Evolutionary conservation across 495 filamentous ascomycete genomes (phyloP).

Genomic region (Penicillium bovifimosum): DNA sequence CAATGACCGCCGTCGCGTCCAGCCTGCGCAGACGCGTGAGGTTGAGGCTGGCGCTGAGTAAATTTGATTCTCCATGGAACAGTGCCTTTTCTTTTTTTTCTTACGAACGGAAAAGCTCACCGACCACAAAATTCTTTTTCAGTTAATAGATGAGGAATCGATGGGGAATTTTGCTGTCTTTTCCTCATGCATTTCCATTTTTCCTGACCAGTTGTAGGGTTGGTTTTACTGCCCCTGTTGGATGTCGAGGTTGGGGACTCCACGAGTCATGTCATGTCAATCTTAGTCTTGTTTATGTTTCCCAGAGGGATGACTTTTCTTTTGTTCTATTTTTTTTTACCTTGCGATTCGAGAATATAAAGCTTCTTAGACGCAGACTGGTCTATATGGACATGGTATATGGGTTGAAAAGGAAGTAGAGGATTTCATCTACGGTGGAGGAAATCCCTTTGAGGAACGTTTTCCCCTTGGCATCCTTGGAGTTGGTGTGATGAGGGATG

Average conservation of each 20-base stretch:
- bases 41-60: slow-evolving; percentile 30
- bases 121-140: slow-evolving; percentile 24
- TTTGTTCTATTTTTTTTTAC: slow-evolving; percentile 12
- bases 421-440: too few species aligned
- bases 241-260: slow-evolving; percentile 22
- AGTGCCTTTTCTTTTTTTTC: slow-evolving; percentile 20
- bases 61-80: slow-evolving; percentile 20
- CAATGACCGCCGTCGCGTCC: slow-evolving; percentile 34
- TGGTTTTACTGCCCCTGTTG: slow-evolving; percentile 22
- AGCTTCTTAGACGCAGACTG: slow-evolving; percentile 13
- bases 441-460: too few species aligned
- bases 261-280: slow-evolving; percentile 38
- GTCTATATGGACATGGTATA: too few species aligned
- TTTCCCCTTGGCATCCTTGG: too few species aligned
- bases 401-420: too few species aligned
- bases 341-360: slow-evolving; percentile 21
- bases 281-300: slow-evolving; percentile 23
- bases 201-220: slow-evolving; percentile 22
- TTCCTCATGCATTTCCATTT: slow-evolving; percentile 20
- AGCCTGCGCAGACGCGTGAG: slow-evolving; percentile 28
- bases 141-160: slow-evolving; percentile 22
- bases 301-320: slow-evolving; percentile 18
- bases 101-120: slow-evolving; percentile 20
- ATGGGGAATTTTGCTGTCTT: slow-evolving; percentile 15
- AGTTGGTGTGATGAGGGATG: too few species aligned